Base-by-base conservation (phyloP, 2,329 filamentous ascomycete genomes). In the Colletotrichum falcatum region DNA sequence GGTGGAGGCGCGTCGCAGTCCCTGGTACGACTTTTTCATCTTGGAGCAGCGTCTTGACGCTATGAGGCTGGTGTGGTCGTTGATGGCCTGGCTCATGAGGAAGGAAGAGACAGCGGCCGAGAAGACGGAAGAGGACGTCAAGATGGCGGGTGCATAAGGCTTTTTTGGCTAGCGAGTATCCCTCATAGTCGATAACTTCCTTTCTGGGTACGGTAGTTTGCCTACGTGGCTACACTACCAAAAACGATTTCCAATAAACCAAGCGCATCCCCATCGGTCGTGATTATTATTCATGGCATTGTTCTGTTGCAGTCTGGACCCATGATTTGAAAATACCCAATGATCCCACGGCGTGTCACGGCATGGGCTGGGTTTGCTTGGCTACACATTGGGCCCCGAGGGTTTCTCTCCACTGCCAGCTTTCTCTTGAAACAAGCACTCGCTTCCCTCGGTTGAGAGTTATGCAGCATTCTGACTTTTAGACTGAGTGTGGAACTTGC, bases 41-140 rank as follows among this genome's bases (percentile, higher is more conserved):
- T 75, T 78, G 0, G 81, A 86, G 28, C 86, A 91, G 65, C 79
- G 89, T 55, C 75, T 90, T 33, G 83, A 84, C 73, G 89, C 88
- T 3, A 86, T 91, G 86, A 79, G 83, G 72, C 72, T 87, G 12
- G 73, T 90, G 1, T 91, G 89, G 89, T 83, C 82, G 5, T 81
- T 91, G 76, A 88, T 90, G 85, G 83, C 83, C 2, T 91, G 86
- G 77, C 79, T 88, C 76, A 90, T 91, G 88, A 83, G 87, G 73
- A 83, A 79, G 74, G 42, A 58, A 33, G 76, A 76, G 44, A 78
- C 79, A 9, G 73, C 72, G 39, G 70, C 73, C 26, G 75, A 76
- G 28, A 72, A 73, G 26, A 30, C 14, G 12, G 72, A 65, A 9
- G 72, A 30, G 42, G 72, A 78, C 48, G 72, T 76, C 61, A 75